Base-by-base conservation (phyloP, 108 stramenopile species). In the Parietichytrium sp. region DNA sequence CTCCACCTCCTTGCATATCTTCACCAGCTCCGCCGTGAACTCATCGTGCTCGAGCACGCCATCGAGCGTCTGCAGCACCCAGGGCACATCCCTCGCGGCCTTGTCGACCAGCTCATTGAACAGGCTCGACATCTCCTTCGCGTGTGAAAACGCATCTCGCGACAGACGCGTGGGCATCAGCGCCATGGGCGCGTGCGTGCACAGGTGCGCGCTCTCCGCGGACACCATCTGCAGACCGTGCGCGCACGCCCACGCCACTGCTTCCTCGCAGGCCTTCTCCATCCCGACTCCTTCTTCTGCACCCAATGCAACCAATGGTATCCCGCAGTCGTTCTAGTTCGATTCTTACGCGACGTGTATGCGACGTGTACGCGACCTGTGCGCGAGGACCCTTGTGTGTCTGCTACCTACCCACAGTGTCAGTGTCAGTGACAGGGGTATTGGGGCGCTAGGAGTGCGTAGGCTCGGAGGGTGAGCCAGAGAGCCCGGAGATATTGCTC, bases 41-140 rank as follows among this genome's bases (percentile, higher is more conserved):
- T 88, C 90, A 49, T 95, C 95, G 30, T 91, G 92, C 30, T 83
- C 83, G 30, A 92, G 78, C 0, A 93, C 91, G 8, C 82, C 27
- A 27, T 85, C 54, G 45, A 97, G 83, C 16, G 84, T 84, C 15
- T 61, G 61, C 52, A 52, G 29, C 8, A 90, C 84, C 82, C 94
- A 97, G 1, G 79, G 88, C n/a, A 85, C 84, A 84, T 98, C 95
- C 25, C 91, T 88, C 50, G 90, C 86, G 51, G 96, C 91, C 13
- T 87, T 82, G 80, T 97, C 94, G 29, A 97, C 95, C 52, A 98
- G 84, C 36, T 52, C 52, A 55, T 95, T 96, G 77, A 94, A 95
- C 1, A 87, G 83, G 2, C 91, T 86, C 4, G 93, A 93, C 27
- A 96, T 77, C 4, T 48, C n/a, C 36, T 80, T 51, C 3, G 91